These are phyloP conservation scores for Sporisorium graminicola DNA, from an alignment of 1,284 basidiomycete genomes.

Conservation along the genomic window DNA sequence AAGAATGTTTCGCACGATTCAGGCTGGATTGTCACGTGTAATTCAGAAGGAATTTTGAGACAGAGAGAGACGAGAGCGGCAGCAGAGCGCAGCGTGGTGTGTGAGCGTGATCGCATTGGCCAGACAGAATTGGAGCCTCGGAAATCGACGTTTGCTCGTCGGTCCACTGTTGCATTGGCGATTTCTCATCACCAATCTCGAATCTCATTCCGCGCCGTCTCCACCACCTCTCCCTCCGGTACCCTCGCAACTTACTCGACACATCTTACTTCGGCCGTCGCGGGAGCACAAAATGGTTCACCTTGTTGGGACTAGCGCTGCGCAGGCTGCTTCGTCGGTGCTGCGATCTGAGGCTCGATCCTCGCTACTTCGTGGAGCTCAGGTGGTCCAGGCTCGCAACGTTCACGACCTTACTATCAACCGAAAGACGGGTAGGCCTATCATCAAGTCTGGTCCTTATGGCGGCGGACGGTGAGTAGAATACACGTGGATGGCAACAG, in stretches of 20 bases:
- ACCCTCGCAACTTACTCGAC: not conserved
- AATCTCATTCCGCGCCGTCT: slow-evolving; percentile 16
- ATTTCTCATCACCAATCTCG: slow-evolving; percentile 30
- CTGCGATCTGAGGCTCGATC: slow-evolving; percentile 46
- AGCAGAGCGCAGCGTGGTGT: slow-evolving; percentile 9
- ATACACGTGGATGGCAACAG: not conserved
- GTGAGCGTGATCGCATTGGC: slow-evolving; percentile 38
- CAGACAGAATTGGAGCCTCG: not conserved
- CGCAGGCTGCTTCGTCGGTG: slow-evolving; percentile 36
- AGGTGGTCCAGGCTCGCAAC: slow-evolving; percentile 44
- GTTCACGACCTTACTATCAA: slow-evolving; percentile 67
- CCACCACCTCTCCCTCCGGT: slow-evolving; percentile 6
- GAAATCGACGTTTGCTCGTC: slow-evolving; percentile 9
- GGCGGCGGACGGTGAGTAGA: slow-evolving; percentile 64
- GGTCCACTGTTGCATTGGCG: slow-evolving; percentile 18
- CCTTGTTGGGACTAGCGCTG: slow-evolving; percentile 46
- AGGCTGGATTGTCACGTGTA: slow-evolving; percentile 24
- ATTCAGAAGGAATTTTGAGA: not conserved
- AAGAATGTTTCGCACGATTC: slow-evolving; percentile 16
- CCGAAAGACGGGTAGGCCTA: slow-evolving; percentile 66
- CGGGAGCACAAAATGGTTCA: slow-evolving; percentile 40
- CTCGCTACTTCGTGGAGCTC: slow-evolving; percentile 44
- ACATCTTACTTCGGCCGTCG: not conserved
- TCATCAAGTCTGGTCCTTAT: slow-evolving; percentile 65
- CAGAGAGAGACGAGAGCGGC: slow-evolving; percentile 3